Evolutionary conservation across 495 filamentous ascomycete genomes (phyloP).

Genomic region (Staphylotrichum longicolle): DNA sequence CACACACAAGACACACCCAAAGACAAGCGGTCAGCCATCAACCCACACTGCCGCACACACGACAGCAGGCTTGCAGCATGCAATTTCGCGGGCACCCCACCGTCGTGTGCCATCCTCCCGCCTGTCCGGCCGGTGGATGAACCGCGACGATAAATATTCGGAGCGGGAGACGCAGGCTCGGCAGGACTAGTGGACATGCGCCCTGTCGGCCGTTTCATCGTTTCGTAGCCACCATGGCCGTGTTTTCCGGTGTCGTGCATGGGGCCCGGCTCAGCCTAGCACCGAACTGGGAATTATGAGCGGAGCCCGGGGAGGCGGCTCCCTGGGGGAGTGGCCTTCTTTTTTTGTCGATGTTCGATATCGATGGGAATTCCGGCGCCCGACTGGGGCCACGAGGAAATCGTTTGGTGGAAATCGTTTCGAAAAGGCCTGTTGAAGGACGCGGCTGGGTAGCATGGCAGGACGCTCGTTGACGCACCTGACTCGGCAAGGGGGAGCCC

Average conservation of each 20-base stretch:
- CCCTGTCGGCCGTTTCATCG: slow-evolving; percentile 1
- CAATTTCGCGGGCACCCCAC: slow-evolving; percentile 4
- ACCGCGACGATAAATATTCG: slow-evolving; percentile 15
- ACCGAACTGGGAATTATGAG: no score
- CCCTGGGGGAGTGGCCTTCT: no score
- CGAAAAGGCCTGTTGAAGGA: no score
- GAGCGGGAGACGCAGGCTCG: neutral
- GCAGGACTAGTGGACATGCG: neutral
- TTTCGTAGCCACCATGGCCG: neutral
- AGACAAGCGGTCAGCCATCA: neutral
- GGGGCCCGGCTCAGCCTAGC: neutral
- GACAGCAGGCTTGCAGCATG: slow-evolving; percentile 1
- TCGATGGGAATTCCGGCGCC: no score
- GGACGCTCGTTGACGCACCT: slow-evolving; percentile 4
- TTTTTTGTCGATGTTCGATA: neutral
- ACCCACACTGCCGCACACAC: neutral
- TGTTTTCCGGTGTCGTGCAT: slow-evolving; percentile 17
- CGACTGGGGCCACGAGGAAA: no score
- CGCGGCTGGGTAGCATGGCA: no score
- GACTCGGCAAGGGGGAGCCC: slow-evolving; percentile 42
- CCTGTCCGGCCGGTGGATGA: slow-evolving; percentile 1
- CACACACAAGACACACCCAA: neutral
- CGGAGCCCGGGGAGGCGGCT: no score
- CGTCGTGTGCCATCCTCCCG: slow-evolving; percentile 4
- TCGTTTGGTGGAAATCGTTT: no score